Conservation (phyloP, 2,329 filamentous ascomycete species). For the Domatiomyces globalis region DNA sequence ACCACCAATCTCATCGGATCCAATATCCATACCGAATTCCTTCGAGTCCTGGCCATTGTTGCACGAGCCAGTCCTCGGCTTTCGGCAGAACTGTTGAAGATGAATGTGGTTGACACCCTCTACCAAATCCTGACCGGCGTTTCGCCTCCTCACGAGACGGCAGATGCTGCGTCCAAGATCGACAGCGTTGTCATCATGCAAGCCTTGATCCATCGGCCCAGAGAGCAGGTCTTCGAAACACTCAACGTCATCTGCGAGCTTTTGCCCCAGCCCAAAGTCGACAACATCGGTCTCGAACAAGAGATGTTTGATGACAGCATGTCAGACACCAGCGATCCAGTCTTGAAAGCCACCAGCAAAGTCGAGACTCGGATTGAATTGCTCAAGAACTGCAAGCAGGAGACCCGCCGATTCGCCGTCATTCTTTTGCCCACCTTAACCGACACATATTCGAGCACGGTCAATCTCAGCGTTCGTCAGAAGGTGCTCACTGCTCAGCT, state of each 20-base stretch:
- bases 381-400: slow-evolving; percentile 64
- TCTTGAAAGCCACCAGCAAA: slow-evolving; percentile 18
- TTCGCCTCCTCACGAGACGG: slow-evolving; percentile 66
- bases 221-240: slow-evolving; percentile 93
- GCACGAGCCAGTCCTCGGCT: slow-evolving; percentile 76
- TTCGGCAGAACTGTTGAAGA: slow-evolving; percentile 81
- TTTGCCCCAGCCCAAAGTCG: slow-evolving; percentile 55
- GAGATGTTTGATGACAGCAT: slow-evolving; percentile 27
- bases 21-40: slow-evolving; percentile 90
- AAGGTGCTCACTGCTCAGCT: slow-evolving; percentile 92
- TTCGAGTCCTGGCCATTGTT: slow-evolving; percentile 79
- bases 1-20: slow-evolving; percentile 90
- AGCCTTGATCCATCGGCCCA: slow-evolving; percentile 83
- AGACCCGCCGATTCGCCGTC: slow-evolving; percentile 82
- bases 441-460: slow-evolving; percentile 93
- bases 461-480: slow-evolving; percentile 85
- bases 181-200: slow-evolving; percentile 99
- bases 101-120: slow-evolving; percentile 92
- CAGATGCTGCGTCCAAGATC: slow-evolving; percentile 70
- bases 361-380: slow-evolving; percentile 69
- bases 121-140: slow-evolving; percentile 96
- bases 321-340: slow-evolving; percentile 22
- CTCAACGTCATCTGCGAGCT: slow-evolving; percentile 95
- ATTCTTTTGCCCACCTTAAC: slow-evolving; percentile 90
- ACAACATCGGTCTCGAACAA: slow-evolving; percentile 20